Base-by-base conservation (phyloP, 2,329 filamentous ascomycete species). In the Xylaria arbuscula region DNA sequence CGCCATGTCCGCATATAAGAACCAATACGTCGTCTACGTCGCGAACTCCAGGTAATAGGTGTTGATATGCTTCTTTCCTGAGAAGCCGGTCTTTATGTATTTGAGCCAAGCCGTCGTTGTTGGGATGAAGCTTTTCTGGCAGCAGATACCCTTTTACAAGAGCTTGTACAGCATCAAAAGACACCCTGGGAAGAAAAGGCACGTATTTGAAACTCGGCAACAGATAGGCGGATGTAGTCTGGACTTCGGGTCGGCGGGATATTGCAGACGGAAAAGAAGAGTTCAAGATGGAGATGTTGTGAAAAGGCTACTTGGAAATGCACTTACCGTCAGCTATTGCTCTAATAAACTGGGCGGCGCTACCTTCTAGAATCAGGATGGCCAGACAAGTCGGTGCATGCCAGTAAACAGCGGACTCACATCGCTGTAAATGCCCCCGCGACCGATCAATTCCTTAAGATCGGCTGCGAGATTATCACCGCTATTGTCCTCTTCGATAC, bases 201-300 rank as follows among this genome's bases (percentile, higher is more conserved):
- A 97, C 83, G 79, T 94, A 94, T 80, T 90, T 90, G 84, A 97
- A 97, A 78, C 88, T 90, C 2, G 94, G 94, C 38, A 97, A 88
- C 22, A 97, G 85, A 76, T 95, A 92, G 1, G 87, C 92, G 0
- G 91, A 93, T 0, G 87, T 86, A 22, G 79, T 86, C 78, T 85
- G 85, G 64, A 85, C 78, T 62, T 83, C 80, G 19, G 83, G 76
- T 32, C 83, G 80, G 40, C 79, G 79, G 2, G 81, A 82, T n/a
- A 80, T 77, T 8, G 85, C 85, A 38, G 91, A 87, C 10, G 86
- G 83, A 73, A 97, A 90, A 0, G 93, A 97, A 13, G 91, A 87
- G 75, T 93, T 93, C 24, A 93, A 89, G 64, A 95, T 83, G 32
- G 93, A 87, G 66, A 97, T 81, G 78, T 94, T 93, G 80, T 94